A percentile compares a stretch with the other conserved stretches of the same genome.
Conservation (phyloP, 495 filamentous ascomycete species). For the Penicillium bialowiezense region DNA sequence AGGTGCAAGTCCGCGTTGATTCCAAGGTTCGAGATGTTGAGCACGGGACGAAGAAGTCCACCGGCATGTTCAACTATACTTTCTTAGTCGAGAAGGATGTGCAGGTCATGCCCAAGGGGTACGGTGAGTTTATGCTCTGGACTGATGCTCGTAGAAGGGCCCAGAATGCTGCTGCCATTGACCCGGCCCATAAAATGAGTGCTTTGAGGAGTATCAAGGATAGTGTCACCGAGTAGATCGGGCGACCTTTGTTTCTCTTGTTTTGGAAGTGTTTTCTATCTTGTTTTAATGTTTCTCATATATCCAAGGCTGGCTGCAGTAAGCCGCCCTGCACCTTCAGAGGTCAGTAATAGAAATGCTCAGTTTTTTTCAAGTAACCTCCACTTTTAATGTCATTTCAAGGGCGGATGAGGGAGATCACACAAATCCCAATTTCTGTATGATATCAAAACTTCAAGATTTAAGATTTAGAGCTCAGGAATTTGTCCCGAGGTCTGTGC, state of each 20-base stretch:
- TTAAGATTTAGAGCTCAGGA: too few relatives aligned
- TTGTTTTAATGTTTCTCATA: background rate
- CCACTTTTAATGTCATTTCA: too few relatives aligned
- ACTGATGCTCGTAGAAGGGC: constrained; percentile 67
- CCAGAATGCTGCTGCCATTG: constrained; percentile 38
- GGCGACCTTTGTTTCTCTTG: too few relatives aligned
- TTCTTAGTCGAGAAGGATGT: constrained; percentile 72
- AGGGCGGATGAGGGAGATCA: too few relatives aligned
- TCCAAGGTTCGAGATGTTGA: constrained; percentile 76
- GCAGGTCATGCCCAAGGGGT: constrained; percentile 71
- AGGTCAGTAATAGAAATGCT: too few relatives aligned
- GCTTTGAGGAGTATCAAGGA: constrained; percentile 39
- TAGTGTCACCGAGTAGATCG: constrained; percentile 44
- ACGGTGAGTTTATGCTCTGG: constrained; percentile 78
- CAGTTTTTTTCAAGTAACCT: too few relatives aligned
- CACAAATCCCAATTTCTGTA: too few relatives aligned
- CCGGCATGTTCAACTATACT: constrained; percentile 84
- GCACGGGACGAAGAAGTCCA: constrained; percentile 70
- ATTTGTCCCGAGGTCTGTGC: too few relatives aligned
- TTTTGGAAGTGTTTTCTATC: background rate
- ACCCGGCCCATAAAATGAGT: constrained; percentile 34
- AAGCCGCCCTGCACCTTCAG: too few relatives aligned
- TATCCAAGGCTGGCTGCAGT: too few relatives aligned
- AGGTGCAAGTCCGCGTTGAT: constrained; percentile 75
- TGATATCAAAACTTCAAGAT: too few relatives aligned